Conservation (phyloP, 345 rosid species). For the Euphorbia peplus region DNA sequence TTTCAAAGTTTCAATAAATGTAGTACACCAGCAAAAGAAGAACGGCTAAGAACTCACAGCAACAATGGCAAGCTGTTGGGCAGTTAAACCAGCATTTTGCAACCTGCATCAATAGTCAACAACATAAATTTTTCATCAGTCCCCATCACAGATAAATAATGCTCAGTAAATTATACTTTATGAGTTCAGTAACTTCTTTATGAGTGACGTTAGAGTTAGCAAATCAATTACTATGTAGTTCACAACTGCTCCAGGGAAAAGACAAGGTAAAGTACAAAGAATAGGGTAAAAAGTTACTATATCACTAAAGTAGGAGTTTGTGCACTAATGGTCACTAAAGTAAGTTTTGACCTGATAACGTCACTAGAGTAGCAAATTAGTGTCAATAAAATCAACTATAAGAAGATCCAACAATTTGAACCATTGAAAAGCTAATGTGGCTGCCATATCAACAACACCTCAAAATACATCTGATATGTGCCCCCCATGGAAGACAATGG, state of each 20-base stretch:
- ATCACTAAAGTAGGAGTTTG: too few species aligned
- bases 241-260: not conserved
- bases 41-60: slow-evolving; percentile 47
- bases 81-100: slow-evolving; percentile 53
- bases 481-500: too few species aligned
- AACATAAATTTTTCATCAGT: slow-evolving; percentile 22
- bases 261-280: not conserved
- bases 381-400: too few species aligned
- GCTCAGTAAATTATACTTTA: not conserved
- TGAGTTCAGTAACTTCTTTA: too few species aligned
- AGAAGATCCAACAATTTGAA: too few species aligned
- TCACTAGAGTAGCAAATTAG: too few species aligned
- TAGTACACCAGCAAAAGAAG: not conserved
- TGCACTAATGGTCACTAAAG: too few species aligned
- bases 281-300: not conserved
- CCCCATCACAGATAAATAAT: not conserved
- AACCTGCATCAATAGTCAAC: slow-evolving; percentile 44
- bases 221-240: not conserved
- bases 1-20: not conserved
- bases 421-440: too few species aligned
- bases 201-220: not conserved
- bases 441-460: too few species aligned
- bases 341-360: too few species aligned
- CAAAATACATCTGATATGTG: too few species aligned
- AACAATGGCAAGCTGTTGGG: slow-evolving; percentile 80